These are phyloP conservation scores for Pseudogymnoascus sp. DNA, from an alignment of 2,329 filamentous ascomycete genomes.

Conservation along the genomic window DNA sequence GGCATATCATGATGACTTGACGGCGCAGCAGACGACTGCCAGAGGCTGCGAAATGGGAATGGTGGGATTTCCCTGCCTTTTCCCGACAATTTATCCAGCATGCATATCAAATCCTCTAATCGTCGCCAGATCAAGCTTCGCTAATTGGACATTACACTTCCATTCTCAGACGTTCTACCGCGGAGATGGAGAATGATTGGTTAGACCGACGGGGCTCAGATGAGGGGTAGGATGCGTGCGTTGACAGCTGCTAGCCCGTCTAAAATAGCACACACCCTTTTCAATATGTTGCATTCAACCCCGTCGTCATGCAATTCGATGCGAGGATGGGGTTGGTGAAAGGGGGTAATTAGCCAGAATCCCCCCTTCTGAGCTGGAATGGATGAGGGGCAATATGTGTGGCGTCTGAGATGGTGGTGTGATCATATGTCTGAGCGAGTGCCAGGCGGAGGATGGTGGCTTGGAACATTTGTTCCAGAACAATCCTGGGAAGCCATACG, in stretches of 20 bases:
- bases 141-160: background rate
- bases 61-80: background rate
- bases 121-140: background rate
- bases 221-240: background rate
- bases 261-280: background rate
- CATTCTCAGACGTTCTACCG: background rate
- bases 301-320: background rate
- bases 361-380: too few species aligned
- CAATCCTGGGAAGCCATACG: background rate
- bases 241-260: background rate
- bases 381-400: background rate
- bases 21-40: background rate
- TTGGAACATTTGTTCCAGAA: background rate
- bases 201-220: background rate
- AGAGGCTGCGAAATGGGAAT: background rate
- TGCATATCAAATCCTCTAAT: too few species aligned
- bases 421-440: background rate
- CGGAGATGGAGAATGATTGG: background rate
- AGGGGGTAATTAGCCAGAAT: background rate
- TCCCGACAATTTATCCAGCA: background rate
- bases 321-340: background rate
- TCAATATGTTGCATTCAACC: background rate
- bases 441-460: background rate
- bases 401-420: background rate
- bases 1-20: background rate